Percentiles rank a stretch among this genome's conserved stretches.
Evolutionary conservation across 225 moss, liverwort and hornwort genomes (phyloP).

Genomic region (Physcomitrium patens): DNA sequence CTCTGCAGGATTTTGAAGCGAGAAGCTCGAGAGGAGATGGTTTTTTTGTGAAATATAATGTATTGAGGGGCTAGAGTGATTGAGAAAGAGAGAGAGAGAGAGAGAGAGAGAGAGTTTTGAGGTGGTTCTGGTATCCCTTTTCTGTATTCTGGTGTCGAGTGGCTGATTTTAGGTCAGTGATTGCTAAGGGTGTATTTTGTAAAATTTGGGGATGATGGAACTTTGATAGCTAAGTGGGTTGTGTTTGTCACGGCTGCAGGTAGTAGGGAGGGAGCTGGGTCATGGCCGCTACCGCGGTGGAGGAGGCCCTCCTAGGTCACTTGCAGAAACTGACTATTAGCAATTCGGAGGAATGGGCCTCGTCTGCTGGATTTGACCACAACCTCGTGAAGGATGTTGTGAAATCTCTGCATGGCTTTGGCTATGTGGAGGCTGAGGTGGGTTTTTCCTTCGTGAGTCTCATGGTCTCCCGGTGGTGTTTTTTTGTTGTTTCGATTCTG

Average conservation of each 20-base stretch:
- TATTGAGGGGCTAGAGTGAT: too few species aligned
- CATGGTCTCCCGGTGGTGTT: not conserved
- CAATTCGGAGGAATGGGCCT: slow-evolving; percentile 60
- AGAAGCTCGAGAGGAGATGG: too few species aligned
- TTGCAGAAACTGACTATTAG: slow-evolving; percentile 38
- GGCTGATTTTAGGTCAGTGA: too few species aligned
- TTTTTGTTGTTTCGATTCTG: not conserved
- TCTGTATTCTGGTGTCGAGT: too few species aligned
- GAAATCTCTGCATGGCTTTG: slow-evolving; percentile 48
- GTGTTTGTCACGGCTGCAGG: not conserved
- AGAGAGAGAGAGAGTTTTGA: too few species aligned
- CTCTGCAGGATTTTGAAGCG: too few species aligned
- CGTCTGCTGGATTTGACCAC: slow-evolving; percentile 44
- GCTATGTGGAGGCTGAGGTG: slow-evolving; percentile 49
- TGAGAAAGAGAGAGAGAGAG: too few species aligned
- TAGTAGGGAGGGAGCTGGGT: slow-evolving; percentile 13
- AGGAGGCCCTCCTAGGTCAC: slow-evolving; percentile 50
- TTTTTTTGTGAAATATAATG: too few species aligned
- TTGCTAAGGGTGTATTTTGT: too few species aligned
- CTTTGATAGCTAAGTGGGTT: too few species aligned
- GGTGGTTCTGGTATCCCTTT: too few species aligned
- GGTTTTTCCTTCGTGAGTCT: not conserved
- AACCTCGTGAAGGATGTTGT: slow-evolving; percentile 50
- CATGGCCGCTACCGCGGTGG: slow-evolving; percentile 48
- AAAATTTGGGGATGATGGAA: too few species aligned